These are phyloP conservation scores for Porpolomopsis calyptriformis DNA, from an alignment of 768 basidiomycete genomes.

Conservation along the genomic window DNA sequence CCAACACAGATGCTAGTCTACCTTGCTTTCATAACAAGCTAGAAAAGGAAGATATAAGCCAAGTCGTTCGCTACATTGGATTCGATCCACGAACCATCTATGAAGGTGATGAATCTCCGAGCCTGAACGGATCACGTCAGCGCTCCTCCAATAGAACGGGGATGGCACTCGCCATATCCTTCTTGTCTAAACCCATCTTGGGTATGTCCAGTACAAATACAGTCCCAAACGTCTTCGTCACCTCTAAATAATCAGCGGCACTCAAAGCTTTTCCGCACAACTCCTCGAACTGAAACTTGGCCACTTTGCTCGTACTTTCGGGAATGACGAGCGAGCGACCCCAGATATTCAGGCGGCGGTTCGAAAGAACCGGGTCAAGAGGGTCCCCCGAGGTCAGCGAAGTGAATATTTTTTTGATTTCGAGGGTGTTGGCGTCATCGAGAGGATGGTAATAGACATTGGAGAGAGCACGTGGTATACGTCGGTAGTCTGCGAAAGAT, in stretches of 20 bases:
- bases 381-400: conserved; percentile 49
- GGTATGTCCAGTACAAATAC: conserved; percentile 83
- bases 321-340: conserved; percentile 75
- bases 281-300: conserved; percentile 77
- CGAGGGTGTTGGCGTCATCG: conserved; percentile 46
- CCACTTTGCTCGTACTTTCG: conserved; percentile 68
- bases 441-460: conserved; percentile 89
- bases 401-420: conserved; percentile 77
- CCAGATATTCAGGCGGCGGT: conserved; percentile 76
- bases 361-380: conserved; percentile 43
- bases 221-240: conserved; percentile 79
- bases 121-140: conserved; percentile 38
- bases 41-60: not conserved
- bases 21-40: conserved; percentile 92
- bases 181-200: conserved; percentile 76
- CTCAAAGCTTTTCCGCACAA: conserved; percentile 84
- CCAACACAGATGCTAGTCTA: conserved; percentile 16
- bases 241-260: conserved; percentile 92
- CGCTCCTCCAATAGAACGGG: not conserved
- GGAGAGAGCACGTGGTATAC: conserved; percentile 84
- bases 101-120: conserved; percentile 92
- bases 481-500: conserved; percentile 69
- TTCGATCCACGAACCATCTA: conserved; percentile 56
- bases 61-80: not conserved
- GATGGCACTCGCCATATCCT: conserved; percentile 58